Base-by-base conservation (phyloP, 176 grass and related monocot genomes). In the Alopecurus myosuroides region DNA sequence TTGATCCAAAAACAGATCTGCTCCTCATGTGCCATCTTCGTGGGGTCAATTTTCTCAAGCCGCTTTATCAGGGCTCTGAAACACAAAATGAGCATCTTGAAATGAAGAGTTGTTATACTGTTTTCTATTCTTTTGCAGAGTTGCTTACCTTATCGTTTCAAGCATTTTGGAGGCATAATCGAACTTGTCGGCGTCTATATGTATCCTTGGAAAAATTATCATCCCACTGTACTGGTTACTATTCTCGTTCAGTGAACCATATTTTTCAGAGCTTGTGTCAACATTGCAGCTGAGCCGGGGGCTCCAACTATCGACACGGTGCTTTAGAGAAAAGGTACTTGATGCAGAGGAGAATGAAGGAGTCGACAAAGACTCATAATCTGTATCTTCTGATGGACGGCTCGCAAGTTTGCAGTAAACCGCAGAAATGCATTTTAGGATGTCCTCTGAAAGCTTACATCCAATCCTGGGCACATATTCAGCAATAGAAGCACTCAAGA, bases 91-190 rank as follows among this genome's bases (percentile, higher is more conserved):
- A 46, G 22, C 19, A 70, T 31, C 13, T 63, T 64, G 84, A 75
- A 56, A 87, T 67, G 26, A 92, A 68, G 4, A 42, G 31, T n/a
- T 44, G 1, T 55, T 84, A 26, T 14, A 41, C 6, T 11, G 35
- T 78, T 49, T 20, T 18, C 11, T 29, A 4, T 34, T 64, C 11
- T 80, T 61, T 76, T 58, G 14, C 66, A 79, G 9, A 42, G 62
- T 55, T 66, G 20, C 53, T 88, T 74, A 99, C 97, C 90, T 99
- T 86, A 97, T 92, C 23, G 83, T 92, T 63, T 92, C 86, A 45
- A 99, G 84, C 97, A 97, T 94, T 88, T 92, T 91, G 72, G 88
- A 99, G 58, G 94, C 97, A 85, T 97, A 99, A 3, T 91, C 92
- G 50, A 99, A 99, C 85, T 93, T 94, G n/a, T 94, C 84, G 79